phyloP scores from a whole-genome alignment of 192 early-diverging fungal species.

The Coemansia brasiliensis region DNA sequence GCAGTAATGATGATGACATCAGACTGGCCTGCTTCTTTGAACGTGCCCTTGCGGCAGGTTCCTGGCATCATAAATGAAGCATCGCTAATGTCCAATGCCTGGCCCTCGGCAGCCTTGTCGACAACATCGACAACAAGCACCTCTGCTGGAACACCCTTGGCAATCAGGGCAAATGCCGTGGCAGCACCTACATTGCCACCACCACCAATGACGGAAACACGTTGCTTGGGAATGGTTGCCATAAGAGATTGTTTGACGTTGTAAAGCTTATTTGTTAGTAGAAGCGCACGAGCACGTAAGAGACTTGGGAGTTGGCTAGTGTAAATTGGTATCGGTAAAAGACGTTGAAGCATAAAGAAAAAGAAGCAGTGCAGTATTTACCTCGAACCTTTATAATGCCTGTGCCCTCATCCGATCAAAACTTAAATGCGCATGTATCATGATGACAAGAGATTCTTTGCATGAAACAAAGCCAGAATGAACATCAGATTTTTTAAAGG shows the following conservation, averaged over 20 bases:
- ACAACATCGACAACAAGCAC: constrained; percentile 73
- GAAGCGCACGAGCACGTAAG: constrained; percentile 1
- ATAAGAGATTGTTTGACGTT: constrained; percentile 10
- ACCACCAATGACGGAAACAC: constrained; percentile 69
- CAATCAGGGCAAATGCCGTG: constrained; percentile 69
- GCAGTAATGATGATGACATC: constrained; percentile 85
- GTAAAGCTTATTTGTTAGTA: constrained; percentile 3
- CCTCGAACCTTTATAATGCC: no score
- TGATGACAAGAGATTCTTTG: no score
- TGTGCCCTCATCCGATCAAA: neutral
- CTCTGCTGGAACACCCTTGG: constrained; percentile 68
- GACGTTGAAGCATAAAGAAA: neutral
- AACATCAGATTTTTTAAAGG: no score
- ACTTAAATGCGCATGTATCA: no score
- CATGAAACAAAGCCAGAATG: no score
- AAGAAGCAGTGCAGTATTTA: neutral
- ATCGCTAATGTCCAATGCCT: constrained; percentile 83
- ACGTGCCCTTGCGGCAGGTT: constrained; percentile 59
- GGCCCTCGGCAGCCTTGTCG: constrained; percentile 65
- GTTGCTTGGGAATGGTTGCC: constrained; percentile 29
- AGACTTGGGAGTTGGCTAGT: neutral
- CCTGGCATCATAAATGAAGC: constrained; percentile 71
- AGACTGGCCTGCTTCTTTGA: constrained; percentile 74
- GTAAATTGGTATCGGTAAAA: neutral
- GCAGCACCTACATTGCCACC: constrained; percentile 77